Evolutionary conservation across 257 asterid species (phyloP).

Genomic region (Gardenia jasminoides): DNA sequence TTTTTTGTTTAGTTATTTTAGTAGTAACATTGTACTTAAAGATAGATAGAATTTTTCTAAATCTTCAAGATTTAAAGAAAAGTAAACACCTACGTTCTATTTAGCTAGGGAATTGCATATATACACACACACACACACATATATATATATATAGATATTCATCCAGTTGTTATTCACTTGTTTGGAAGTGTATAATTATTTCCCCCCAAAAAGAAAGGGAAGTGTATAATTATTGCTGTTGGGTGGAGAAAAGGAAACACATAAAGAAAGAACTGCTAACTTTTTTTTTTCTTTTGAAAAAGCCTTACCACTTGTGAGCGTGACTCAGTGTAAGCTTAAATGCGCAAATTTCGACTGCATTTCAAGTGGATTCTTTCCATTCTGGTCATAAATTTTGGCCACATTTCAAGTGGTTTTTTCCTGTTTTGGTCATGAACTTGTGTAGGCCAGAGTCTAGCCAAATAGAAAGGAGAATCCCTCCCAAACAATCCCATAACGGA

Average conservation of each 20-base stretch:
- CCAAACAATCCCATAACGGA: slow-evolving; percentile 15
- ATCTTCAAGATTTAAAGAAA: too few species aligned
- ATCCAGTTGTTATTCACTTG: background rate
- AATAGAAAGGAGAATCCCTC: slow-evolving; percentile 1
- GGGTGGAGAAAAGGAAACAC: slow-evolving; percentile 3
- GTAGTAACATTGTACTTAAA: too few species aligned
- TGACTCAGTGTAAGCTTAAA: too few species aligned
- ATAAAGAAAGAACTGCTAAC: slow-evolving; percentile 5
- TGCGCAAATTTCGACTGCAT: too few species aligned
- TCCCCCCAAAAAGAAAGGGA: too few species aligned
- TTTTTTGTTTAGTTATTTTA: too few species aligned
- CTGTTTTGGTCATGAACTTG: slow-evolving; percentile 10
- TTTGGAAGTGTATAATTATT: background rate
- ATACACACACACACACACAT: too few species aligned
- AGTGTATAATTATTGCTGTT: background rate
- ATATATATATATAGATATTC: too few species aligned
- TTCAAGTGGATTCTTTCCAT: too few species aligned
- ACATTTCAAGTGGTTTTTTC: slow-evolving; percentile 22
- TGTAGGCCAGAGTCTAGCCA: slow-evolving; percentile 29
- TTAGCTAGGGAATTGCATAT: background rate
- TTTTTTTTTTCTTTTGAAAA: slow-evolving; percentile 14
- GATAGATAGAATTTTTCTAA: too few species aligned
- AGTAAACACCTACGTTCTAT: too few species aligned
- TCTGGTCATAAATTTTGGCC: slow-evolving; percentile 9
- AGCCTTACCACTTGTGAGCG: slow-evolving; percentile 12